Percentiles rank a stretch among this genome's conserved stretches.
These are phyloP conservation scores for Mastigamoeba balamuthi DNA, from an alignment of 78 protist species.

Conservation along the genomic window DNA sequence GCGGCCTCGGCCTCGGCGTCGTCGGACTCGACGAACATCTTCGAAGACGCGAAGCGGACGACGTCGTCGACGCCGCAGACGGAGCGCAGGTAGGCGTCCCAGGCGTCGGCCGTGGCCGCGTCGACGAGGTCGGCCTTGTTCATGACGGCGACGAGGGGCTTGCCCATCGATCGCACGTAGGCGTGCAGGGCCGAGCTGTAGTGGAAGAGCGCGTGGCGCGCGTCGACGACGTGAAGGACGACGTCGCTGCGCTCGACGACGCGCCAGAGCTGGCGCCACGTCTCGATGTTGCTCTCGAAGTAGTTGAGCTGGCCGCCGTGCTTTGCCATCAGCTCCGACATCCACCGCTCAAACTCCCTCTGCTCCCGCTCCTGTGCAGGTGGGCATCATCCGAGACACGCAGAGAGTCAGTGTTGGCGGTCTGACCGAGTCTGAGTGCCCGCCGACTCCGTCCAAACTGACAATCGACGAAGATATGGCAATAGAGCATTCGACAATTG, in stretches of 20 bases:
- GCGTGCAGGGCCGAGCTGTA: conserved; percentile 53
- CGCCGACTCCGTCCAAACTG: no score
- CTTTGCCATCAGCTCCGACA: not conserved
- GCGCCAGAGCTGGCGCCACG: conserved; percentile 85
- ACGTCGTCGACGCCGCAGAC: not conserved
- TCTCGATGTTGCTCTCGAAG: not conserved
- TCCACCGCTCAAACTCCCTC: conserved; percentile 21
- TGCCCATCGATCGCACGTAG: conserved; percentile 30
- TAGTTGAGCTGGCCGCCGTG: conserved; percentile 5
- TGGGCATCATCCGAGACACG: no score
- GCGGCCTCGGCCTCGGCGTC: no score
- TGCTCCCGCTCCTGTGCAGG: conserved; percentile 26
- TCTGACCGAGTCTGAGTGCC: no score
- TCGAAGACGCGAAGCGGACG: not conserved
- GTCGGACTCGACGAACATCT: no score
- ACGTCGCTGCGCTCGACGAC: conserved; percentile 62
- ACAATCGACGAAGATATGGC: no score
- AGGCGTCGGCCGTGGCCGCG: not conserved
- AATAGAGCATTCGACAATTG: no score
- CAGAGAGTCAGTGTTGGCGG: no score
- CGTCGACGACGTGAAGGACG: conserved; percentile 59
- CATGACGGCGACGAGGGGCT: conserved; percentile 61
- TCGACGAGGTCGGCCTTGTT: conserved; percentile 29
- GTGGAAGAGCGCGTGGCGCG: conserved; percentile 73
- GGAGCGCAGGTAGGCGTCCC: no score